Base-by-base conservation (phyloP, 2,329 filamentous ascomycete genomes). In the Phialemonium atrogriseum region DNA sequence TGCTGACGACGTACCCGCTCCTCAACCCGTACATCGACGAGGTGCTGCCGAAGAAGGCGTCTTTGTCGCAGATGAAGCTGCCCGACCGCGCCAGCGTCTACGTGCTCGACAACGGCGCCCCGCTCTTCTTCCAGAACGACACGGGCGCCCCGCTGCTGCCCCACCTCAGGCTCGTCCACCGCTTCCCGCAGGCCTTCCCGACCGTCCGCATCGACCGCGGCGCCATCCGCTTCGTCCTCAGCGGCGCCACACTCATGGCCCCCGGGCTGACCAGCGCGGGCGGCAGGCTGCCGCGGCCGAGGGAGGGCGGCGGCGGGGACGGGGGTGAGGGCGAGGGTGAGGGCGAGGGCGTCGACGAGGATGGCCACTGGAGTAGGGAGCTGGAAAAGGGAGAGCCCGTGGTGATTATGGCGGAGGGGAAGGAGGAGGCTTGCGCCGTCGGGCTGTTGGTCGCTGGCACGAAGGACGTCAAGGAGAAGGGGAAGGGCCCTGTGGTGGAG, bases 201-300 rank as follows among this genome's bases (percentile, higher is more conserved):
- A 81, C 76, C 32, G 70, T 98, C 36, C 81, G 88, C 37, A 94
- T 96, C 56, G 91, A 98, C 59, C 77, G 91, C 30, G 91, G 91
- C 40, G 91, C 91, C 5, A 96, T 98, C 51, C 84, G 91, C 39
- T 98, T 98, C 62, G 89, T 98, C 16, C 74, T 98, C 2, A 84
- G 79, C 1, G 91, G 91, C 26, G 91, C 91, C 1, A 86, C 89
- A 10, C 78, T 98, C 41, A 98, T 98, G 91, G 89, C 87, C 2
- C 91, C 91, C 0, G 91, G 91, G 0, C 59, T 98, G 46, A 98
- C 91, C 17, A 86, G 78, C 13, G 60, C 77, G 0, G 91, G 91
- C 0, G 91, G 91, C 0, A 59, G 84, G 28, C 59, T 98, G 48
- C 91, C 91, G 0, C 62, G 73, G 40, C 56, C 61, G 5, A 42